Evolutionary conservation across 73 alveolate genomes (phyloP), one percentile per base, ranked within the genome.

Genomic region (Loxodes magnus): DNA sequence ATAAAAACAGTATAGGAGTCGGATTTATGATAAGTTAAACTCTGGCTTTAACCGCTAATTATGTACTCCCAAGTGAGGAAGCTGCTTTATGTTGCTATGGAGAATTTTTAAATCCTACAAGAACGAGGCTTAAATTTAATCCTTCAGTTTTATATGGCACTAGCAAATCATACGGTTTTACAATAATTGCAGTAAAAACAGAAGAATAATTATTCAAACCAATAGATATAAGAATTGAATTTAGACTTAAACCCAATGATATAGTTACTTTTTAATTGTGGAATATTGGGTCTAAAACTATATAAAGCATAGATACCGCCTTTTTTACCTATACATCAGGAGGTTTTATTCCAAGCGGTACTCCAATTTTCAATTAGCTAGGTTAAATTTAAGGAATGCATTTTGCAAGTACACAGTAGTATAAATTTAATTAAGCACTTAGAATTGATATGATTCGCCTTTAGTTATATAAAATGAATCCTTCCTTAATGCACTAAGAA

Each of bases 301-400:
- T n/a, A n/a, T n/a, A n/a, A n/a, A n/a, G n/a, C n/a, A n/a, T n/a
- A n/a, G n/a, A n/a, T n/a, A n/a, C n/a, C n/a, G n/a, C n/a, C n/a
- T n/a, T n/a, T n/a, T 39, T 39, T n/a, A 9, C n/a, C 2, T 39
- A 39, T 2, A 39, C 53, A 9, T n/a, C 30, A 16, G 53, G 53
- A 15, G 19, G 22, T 39, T 12, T 6, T 16, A 39, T 39, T n/a
- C 53, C 30, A n/a, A 23, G 9, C 7, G 53, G 53, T 10, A 9
- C 19, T 23, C 53, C 53, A 39, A n/a, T 39, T 16, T 39, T 39
- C 2, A 15, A n/a, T 16, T 16, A 12, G 14, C 10, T 16, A 9
- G 6, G 53, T 9, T n/a, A 39, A 15, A 23, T 39, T 9, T 29
- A 39, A 39, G 53, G 53, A 39, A 12, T 39, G 14, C 53, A 39